Percentiles rank a stretch among this genome's conserved stretches.
Conservation (phyloP, 2,329 filamentous ascomycete genomes). For the Trichoderma citrinoviride region DNA sequence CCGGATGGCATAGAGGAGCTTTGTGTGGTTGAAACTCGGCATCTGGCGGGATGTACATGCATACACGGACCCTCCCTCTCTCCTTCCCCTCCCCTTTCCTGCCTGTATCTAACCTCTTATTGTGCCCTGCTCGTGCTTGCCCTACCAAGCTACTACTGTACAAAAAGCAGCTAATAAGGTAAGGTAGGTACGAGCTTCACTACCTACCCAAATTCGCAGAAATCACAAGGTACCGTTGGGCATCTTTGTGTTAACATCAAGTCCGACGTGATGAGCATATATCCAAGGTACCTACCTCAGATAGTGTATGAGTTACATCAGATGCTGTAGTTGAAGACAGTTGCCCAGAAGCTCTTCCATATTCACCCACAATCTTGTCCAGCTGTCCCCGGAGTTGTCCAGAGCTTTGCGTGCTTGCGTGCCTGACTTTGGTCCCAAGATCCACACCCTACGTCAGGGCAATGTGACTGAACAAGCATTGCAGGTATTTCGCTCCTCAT, state of each 20-base stretch:
- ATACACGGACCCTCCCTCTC: neutral
- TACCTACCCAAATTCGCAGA: neutral
- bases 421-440: slow-evolving; percentile 1
- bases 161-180: neutral
- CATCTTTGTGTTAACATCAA: no score
- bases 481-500: neutral
- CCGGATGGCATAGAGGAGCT: neutral
- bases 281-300: no score
- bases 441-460: slow-evolving; percentile 8
- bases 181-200: neutral
- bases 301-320: neutral
- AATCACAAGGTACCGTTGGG: no score
- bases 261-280: no score
- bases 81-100: neutral
- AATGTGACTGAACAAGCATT: neutral
- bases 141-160: no score
- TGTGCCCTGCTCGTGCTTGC: neutral
- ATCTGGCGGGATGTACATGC: neutral
- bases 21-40: neutral
- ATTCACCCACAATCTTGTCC: neutral
- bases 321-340: no score
- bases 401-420: neutral
- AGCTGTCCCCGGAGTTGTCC: neutral
- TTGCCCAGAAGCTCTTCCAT: neutral
- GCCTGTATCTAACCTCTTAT: neutral